Conservation (phyloP, 805 yeast genomes). For the Metschnikowia colocasiae region DNA sequence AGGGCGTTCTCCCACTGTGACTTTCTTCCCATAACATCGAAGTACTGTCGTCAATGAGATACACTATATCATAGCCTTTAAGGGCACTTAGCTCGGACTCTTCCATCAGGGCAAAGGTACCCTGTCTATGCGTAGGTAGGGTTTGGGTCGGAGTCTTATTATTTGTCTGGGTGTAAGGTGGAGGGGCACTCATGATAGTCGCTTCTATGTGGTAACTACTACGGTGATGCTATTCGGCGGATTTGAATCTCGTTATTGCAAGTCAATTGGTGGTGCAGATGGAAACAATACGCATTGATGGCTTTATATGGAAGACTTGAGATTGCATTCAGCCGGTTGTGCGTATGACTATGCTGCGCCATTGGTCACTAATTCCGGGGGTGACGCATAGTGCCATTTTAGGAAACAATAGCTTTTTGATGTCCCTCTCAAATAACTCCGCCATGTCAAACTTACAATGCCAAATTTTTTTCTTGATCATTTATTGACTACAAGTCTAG, state of each 20-base stretch:
- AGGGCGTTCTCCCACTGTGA: constrained; percentile 13
- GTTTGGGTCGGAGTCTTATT: background rate
- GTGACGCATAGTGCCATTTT: too few relatives aligned
- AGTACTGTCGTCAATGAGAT: constrained; percentile 16
- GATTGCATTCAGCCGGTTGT: background rate
- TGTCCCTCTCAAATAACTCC: too few relatives aligned
- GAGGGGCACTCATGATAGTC: constrained; percentile 1
- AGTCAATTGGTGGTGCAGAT: background rate
- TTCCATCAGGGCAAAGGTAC: constrained; percentile 3
- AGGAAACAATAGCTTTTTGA: too few relatives aligned
- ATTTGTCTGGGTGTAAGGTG: background rate
- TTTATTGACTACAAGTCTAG: too few relatives aligned
- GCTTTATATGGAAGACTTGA: background rate
- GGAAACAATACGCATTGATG: background rate
- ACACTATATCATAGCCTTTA: constrained; percentile 15
- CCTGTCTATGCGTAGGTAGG: background rate
- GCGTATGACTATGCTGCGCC: background rate
- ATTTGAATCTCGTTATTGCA: background rate
- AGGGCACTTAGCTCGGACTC: constrained; percentile 14
- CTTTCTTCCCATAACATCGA: constrained; percentile 15
- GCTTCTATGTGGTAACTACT: too few relatives aligned
- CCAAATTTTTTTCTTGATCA: too few relatives aligned
- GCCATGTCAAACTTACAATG: too few relatives aligned
- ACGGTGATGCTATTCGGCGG: too few relatives aligned
- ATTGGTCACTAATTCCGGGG: background rate